phyloP scores from a whole-genome alignment of 371 early-diverging fungal genomes.

The Blakeslea trispora region DNA sequence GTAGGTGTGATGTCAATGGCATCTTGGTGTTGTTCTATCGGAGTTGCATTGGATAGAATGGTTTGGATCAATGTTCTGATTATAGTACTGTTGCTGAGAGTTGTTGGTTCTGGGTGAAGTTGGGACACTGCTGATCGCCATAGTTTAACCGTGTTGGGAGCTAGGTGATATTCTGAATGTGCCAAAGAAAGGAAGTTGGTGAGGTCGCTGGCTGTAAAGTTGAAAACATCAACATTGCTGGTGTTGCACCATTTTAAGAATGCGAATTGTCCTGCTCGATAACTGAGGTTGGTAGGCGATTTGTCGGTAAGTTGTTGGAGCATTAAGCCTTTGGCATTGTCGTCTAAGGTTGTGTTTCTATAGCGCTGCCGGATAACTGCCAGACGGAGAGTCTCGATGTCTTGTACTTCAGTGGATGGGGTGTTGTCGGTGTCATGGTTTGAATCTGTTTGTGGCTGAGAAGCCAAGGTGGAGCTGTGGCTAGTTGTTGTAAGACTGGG shows the following conservation, averaged over 20 bases:
- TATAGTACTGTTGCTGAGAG: neutral
- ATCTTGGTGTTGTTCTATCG: neutral
- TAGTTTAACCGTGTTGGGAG: constrained; percentile 10
- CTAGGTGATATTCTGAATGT: neutral
- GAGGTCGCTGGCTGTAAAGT: constrained; percentile 5
- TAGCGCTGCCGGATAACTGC: constrained; percentile 5
- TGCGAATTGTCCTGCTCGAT: constrained; percentile 5
- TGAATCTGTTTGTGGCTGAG: too few relatives aligned
- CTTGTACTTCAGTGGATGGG: too few relatives aligned
- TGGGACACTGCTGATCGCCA: constrained; percentile 14
- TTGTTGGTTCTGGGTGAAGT: constrained; percentile 5
- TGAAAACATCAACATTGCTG: neutral
- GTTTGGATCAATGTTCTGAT: constrained; percentile 5
- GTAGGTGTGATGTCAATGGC: constrained; percentile 1
- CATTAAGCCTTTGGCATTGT: neutral
- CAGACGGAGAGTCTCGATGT: too few relatives aligned
- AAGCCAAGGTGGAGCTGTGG: too few relatives aligned
- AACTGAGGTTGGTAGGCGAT: neutral
- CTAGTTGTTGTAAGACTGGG: too few relatives aligned
- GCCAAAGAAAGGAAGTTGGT: constrained; percentile 14
- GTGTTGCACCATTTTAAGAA: constrained; percentile 8
- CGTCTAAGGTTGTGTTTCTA: neutral
- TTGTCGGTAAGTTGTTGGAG: neutral
- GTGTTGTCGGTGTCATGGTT: too few relatives aligned
- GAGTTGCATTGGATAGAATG: neutral